phyloP scores from a whole-genome alignment of 164 flowering plant genomes.

The Nymphaea thermarum region DNA sequence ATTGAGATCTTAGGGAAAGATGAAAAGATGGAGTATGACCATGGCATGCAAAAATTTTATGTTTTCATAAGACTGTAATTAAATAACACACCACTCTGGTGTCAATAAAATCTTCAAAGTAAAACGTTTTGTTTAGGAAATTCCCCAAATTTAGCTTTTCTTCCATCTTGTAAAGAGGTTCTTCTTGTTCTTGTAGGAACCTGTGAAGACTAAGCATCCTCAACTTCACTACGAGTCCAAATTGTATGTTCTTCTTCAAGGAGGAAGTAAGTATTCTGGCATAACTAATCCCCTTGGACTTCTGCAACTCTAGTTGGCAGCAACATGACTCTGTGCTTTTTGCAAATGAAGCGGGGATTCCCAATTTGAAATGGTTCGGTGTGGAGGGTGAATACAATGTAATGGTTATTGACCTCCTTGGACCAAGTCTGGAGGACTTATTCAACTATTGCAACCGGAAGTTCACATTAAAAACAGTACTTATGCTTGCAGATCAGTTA shows the following conservation, averaged over 20 bases:
- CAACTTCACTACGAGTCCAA: conserved; percentile 74
- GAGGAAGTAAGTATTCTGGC: conserved; percentile 44
- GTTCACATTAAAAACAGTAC: conserved; percentile 48
- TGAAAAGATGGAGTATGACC: too few species aligned
- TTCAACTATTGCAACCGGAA: conserved; percentile 54
- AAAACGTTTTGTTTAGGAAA: too few species aligned
- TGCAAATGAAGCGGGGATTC: conserved; percentile 41
- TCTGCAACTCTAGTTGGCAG: neutral
- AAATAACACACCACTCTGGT: too few species aligned
- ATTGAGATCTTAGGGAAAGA: too few species aligned
- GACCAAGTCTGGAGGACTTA: conserved; percentile 63
- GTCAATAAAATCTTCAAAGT: too few species aligned
- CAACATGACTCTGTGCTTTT: neutral
- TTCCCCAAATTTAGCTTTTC: neutral
- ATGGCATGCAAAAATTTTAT: too few species aligned
- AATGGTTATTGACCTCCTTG: conserved; percentile 56
- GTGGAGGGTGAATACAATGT: conserved; percentile 50
- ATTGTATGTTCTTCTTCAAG: conserved; percentile 62
- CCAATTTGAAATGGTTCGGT: conserved; percentile 53
- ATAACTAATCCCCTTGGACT: neutral
- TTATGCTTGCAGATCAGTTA: conserved; percentile 69
- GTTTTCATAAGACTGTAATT: too few species aligned
- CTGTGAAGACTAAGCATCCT: conserved; percentile 55
- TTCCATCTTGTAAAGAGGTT: neutral
- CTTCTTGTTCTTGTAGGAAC: conserved; percentile 23